Conservation (phyloP, 306 rosid species). For the Erythrophleum fordii region DNA sequence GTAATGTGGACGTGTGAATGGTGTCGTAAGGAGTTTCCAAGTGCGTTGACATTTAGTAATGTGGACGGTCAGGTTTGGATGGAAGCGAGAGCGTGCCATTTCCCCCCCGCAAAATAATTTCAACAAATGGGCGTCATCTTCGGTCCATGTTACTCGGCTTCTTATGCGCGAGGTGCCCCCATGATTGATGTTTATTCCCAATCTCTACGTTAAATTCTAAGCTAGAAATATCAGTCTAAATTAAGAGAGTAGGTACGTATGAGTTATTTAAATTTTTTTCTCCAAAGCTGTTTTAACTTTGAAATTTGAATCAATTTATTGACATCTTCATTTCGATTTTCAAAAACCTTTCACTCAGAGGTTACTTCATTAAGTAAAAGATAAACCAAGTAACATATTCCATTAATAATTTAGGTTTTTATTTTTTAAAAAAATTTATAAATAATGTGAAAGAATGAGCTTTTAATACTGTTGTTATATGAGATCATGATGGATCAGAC, state of each 20-base stretch:
- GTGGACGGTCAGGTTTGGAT: neutral
- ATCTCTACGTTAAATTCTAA: neutral
- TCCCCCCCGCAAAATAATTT: neutral
- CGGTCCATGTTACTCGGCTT: slow-evolving; percentile 7
- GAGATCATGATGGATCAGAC: neutral
- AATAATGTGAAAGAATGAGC: too few relatives aligned
- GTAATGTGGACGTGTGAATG: slow-evolving; percentile 1
- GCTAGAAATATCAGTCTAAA: neutral
- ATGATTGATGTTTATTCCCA: neutral
- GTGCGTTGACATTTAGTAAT: neutral
- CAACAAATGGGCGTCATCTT: neutral
- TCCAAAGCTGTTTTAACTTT: neutral
- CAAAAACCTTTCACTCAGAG: neutral
- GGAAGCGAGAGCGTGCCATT: neutral
- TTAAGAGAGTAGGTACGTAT: too few relatives aligned
- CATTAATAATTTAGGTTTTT: neutral
- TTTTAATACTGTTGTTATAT: neutral
- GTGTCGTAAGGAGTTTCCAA: neutral
- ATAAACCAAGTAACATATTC: neutral
- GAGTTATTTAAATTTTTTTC: neutral
- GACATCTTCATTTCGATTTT: neutral
- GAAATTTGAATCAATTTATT: neutral
- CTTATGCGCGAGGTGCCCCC: neutral
- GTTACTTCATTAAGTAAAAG: neutral
- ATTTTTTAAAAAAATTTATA: too few relatives aligned